phyloP scores from a whole-genome alignment of 1,284 basidiomycete genomes.

The Microstroma glucosiphilum region DNA sequence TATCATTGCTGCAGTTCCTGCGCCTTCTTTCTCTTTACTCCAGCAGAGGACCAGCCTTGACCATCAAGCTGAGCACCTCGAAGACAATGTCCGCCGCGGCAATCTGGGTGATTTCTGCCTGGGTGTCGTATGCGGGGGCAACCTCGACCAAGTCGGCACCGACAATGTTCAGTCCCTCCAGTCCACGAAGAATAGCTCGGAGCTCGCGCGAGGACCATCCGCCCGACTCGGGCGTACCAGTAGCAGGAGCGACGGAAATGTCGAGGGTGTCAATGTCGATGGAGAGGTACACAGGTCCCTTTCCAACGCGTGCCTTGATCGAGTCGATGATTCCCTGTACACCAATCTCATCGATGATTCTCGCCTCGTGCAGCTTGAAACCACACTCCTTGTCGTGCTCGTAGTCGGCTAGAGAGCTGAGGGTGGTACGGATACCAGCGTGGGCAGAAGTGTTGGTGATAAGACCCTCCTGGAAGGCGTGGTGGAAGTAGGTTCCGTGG shows the following conservation, averaged over 20 bases:
- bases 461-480: constrained; percentile 65
- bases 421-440: constrained; percentile 67
- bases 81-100: constrained; percentile 64
- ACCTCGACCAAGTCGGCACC: constrained; percentile 73
- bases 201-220: constrained; percentile 75
- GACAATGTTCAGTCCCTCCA: constrained; percentile 63
- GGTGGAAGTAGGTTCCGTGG: constrained; percentile 54
- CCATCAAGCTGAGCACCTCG: constrained; percentile 27
- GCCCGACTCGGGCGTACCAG: constrained; percentile 75
- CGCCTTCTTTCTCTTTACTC: background rate
- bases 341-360: constrained; percentile 53
- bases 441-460: constrained; percentile 58
- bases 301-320: constrained; percentile 60
- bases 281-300: constrained; percentile 65
- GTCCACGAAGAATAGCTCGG: constrained; percentile 68
- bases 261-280: constrained; percentile 63
- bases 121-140: constrained; percentile 69
- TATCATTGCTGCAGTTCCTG: too few species aligned
- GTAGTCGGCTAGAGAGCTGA: constrained; percentile 44
- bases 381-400: constrained; percentile 52
- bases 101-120: constrained; percentile 66
- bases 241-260: constrained; percentile 70
- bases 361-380: constrained; percentile 52
- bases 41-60: constrained; percentile 22
- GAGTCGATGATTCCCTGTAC: constrained; percentile 50